These are phyloP conservation scores for Dryas octopetala DNA, from an alignment of 306 rosid species.

Conservation along the genomic window DNA sequence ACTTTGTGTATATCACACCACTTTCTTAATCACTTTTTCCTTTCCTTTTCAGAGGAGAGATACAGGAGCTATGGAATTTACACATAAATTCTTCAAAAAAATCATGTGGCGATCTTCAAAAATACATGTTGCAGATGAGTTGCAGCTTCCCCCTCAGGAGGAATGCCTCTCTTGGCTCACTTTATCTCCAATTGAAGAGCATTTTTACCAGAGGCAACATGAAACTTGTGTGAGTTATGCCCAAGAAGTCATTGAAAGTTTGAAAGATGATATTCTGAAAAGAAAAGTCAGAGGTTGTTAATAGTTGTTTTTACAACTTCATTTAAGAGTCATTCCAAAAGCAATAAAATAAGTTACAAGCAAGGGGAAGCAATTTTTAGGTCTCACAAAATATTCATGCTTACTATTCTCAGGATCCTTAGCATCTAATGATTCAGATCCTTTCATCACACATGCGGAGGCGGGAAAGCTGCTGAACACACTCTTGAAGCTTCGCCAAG, in stretches of 20 bases:
- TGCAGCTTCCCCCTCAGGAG: slow-evolving; percentile 92
- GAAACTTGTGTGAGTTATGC: slow-evolving; percentile 84
- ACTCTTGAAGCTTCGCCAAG: slow-evolving; percentile 94
- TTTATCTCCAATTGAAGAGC: slow-evolving; percentile 87
- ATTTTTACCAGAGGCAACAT: slow-evolving; percentile 96
- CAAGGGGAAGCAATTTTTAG: slow-evolving; percentile 22
- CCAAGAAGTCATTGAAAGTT: slow-evolving; percentile 74
- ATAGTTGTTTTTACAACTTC: slow-evolving; percentile 25
- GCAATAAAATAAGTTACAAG: slow-evolving; percentile 9
- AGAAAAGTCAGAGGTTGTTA: slow-evolving; percentile 64
- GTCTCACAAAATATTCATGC: slow-evolving; percentile 36
- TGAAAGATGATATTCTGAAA: slow-evolving; percentile 70
- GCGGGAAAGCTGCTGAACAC: slow-evolving; percentile 87
- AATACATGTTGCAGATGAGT: slow-evolving; percentile 76
- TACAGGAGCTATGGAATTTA: slow-evolving; percentile 69
- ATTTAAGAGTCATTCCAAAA: slow-evolving; percentile 35
- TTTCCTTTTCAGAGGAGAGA: slow-evolving; percentile 71
- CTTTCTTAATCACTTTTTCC: slow-evolving; percentile 18
- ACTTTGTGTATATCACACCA: slow-evolving; percentile 6
- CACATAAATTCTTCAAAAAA: slow-evolving; percentile 71
- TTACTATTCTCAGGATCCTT: slow-evolving; percentile 42
- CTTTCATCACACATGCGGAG: slow-evolving; percentile 73
- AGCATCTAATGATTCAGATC: slow-evolving; percentile 52
- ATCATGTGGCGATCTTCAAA: slow-evolving; percentile 98
- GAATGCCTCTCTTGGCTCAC: slow-evolving; percentile 86